Evolutionary conservation across 208 protist genomes (phyloP), one percentile per base, ranked within the genome.

Genomic region (Trypanosoma mega): DNA sequence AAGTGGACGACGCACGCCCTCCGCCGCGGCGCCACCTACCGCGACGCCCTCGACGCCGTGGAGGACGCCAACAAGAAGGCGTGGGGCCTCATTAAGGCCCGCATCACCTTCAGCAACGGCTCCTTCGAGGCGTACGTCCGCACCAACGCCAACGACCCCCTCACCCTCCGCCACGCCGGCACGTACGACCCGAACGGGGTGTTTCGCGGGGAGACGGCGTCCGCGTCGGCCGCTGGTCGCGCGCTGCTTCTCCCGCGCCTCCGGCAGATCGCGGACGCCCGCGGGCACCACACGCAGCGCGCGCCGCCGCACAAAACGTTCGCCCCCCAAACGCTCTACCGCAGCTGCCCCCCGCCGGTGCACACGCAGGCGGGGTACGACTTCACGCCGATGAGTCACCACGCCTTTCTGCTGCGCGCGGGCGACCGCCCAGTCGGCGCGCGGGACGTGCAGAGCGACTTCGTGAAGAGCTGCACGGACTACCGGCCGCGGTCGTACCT

Each of bases 331-430:
- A 65, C 74, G 47, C 62, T 94, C 23, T 92, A 90, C 80, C 71
- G 74, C 62, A 74, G 87, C 24, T 87, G 75, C 58, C 87, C 87
- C 1, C 84, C 84, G 16, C 87, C 87, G 48, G 76, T 92, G 23
- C 63, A 85, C 31, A 79, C 77, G 26, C 80, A 92, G 74, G 76
- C 81, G 12, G 87, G 87, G 57, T 94, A 88, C 67, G 85, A 90
- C 70, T 94, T 94, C 61, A 90, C 84, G 2, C 87, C 87, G 0
- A 66, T 92, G 51, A 89, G 84, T 70, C 81, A 92, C 70, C 87
- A 72, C 49, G 50, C 76, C 7, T 94, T 80, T 54, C 54, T 90
- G 63, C 51, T 90, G 34, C 68, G 68, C 29, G 71, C 87, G 44
- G 56, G 78, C 46, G 85, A 91, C 46, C 76, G 69, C 16, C 74